Conservation (phyloP, 2,329 filamentous ascomycete genomes). For the Gremmenia infestans region DNA sequence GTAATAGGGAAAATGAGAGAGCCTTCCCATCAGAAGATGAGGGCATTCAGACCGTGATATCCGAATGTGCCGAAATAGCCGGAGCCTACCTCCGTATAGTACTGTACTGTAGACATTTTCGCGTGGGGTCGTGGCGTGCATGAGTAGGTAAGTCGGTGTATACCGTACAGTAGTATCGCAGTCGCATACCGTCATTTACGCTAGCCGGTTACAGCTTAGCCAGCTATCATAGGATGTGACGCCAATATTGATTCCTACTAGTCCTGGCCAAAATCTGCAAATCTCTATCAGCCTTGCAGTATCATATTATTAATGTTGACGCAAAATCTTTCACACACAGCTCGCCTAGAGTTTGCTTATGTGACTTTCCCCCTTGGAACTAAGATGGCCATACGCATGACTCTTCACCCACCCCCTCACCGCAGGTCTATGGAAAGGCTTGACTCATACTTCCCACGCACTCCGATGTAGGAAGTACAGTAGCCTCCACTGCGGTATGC, state of each 20-base stretch:
- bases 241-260: neutral
- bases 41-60: conserved; percentile 1
- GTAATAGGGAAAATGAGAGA: neutral
- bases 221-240: neutral
- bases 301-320: conserved; percentile 1
- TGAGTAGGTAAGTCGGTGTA: too few species aligned
- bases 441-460: too few species aligned
- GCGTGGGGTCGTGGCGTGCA: neutral
- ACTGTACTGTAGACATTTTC: too few species aligned
- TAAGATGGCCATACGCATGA: too few species aligned
- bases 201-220: neutral
- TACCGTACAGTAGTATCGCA: too few species aligned
- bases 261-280: neutral
- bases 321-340: neutral
- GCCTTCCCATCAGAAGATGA: neutral
- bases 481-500: too few species aligned
- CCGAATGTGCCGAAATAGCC: neutral
- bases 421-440: too few species aligned
- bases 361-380: too few species aligned
- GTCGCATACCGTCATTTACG: neutral
- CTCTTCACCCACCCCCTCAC: too few species aligned
- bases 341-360: too few species aligned
- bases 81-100: neutral
- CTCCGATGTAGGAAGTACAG: too few species aligned
- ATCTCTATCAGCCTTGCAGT: conserved; percentile 3